phyloP scores from a whole-genome alignment of 2,329 filamentous ascomycete genomes.

The Fusarium longipes region DNA sequence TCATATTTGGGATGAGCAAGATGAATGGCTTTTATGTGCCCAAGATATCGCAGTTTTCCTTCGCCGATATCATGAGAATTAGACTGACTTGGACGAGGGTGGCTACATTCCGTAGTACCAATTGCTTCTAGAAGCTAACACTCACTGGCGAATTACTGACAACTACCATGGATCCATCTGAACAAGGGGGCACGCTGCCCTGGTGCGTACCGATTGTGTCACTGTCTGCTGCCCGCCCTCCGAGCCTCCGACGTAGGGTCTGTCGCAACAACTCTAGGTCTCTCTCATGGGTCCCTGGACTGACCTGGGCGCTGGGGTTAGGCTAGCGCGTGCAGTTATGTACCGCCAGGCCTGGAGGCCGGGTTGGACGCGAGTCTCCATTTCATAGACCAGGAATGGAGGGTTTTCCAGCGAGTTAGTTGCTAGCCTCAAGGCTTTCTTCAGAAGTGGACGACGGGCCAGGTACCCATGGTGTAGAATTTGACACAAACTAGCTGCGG shows the following conservation, averaged over 20 bases:
- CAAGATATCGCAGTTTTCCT: background rate
- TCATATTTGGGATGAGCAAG: background rate
- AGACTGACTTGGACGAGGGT: background rate
- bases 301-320: slow-evolving; percentile 18
- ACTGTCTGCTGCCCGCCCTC: slow-evolving; percentile 14
- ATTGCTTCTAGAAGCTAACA: slow-evolving; percentile 36
- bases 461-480: slow-evolving; percentile 12
- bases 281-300: slow-evolving; percentile 23
- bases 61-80: slow-evolving; percentile 17
- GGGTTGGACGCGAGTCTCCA: slow-evolving; percentile 2
- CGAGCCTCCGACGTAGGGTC: slow-evolving; percentile 28
- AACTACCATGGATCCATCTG: background rate
- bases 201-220: slow-evolving; percentile 16
- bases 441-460: background rate
- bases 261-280: slow-evolving; percentile 6
- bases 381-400: slow-evolving; percentile 14
- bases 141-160: background rate
- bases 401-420: slow-evolving; percentile 28
- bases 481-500: too few relatives aligned
- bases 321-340: slow-evolving; percentile 9
- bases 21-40: background rate
- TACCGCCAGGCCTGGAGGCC: background rate
- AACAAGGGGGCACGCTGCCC: slow-evolving; percentile 11
- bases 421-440: slow-evolving; percentile 27
- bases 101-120: background rate